phyloP scores from a whole-genome alignment of 257 asterid genomes.

The Linaria vulgaris region DNA sequence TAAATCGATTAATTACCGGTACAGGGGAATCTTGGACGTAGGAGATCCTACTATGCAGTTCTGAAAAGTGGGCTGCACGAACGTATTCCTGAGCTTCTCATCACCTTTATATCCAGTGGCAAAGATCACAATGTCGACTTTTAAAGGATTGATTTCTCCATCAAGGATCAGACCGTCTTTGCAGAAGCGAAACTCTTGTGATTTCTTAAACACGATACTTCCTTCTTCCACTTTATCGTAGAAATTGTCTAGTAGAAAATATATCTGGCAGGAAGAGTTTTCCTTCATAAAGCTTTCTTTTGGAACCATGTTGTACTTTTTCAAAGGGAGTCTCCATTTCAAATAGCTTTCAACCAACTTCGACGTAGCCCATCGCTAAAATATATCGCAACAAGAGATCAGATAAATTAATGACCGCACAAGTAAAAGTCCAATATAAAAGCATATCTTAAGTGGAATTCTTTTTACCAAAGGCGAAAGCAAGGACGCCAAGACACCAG shows the following conservation, averaged over 20 bases:
- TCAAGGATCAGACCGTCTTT: constrained; percentile 34
- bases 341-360: constrained; percentile 40
- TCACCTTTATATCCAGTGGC: constrained; percentile 46
- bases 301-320: constrained; percentile 39
- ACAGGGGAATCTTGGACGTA: constrained; percentile 29
- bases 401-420: neutral
- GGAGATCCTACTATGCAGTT: constrained; percentile 31
- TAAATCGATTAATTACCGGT: constrained; percentile 30
- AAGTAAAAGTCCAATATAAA: neutral
- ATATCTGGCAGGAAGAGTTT: constrained; percentile 28
- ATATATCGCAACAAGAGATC: neutral
- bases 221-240: constrained; percentile 39
- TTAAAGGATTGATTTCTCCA: constrained; percentile 26
- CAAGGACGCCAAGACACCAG: constrained; percentile 38
- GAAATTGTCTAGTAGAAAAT: constrained; percentile 30
- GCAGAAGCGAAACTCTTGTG: constrained; percentile 11
- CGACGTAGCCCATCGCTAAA: constrained; percentile 43
- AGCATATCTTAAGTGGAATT: neutral
- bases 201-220: constrained; percentile 32
- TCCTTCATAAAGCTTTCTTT: constrained; percentile 27
- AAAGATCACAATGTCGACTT: constrained; percentile 35
- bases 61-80: constrained; percentile 31
- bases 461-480: constrained; percentile 60
- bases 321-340: no score
- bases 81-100: constrained; percentile 34